Evolutionary conservation across 768 basidiomycete species (phyloP), one percentile per base, ranked within the genome.

Genomic region (Termitomyces sp.): DNA sequence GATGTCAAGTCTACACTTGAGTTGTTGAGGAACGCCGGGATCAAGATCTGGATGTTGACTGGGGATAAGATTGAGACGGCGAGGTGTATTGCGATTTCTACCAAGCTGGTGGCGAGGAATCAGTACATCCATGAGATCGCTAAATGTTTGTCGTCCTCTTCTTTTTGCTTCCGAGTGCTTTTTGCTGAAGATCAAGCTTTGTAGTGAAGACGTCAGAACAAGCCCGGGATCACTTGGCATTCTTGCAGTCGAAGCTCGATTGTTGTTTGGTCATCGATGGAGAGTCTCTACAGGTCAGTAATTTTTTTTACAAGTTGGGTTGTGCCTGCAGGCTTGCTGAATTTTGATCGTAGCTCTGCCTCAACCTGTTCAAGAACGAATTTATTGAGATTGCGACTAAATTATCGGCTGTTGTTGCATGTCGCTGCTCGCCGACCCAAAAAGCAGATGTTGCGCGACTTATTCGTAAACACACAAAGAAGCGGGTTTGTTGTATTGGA

Each of bases 31-130:
- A 98, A 98, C 70, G 97, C 96, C 0, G 96, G 96, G 4, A 87
- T 99, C 73, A 97, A 92, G 81, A 98, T 99, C 59, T 99, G 97
- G 97, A 98, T 98, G 97, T 78, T 98, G 66, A 99, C 97, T 0
- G 96, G 97, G 1, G 97, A 99, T 73, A 99, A 98, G 77, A 93
- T 98, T 52, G 97, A 99, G 78, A 99, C 97, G 3, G 97, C 97
- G 5, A 88, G 95, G 39, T 96, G 95, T 72, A 99, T 99, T 68
- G 95, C 96, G 5, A 94, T 98, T 62, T 97, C 95, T 39, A 97
- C 93, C 7, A 98, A 98, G 70, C 77, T 98, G 53, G 97, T 98
- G 8, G 89, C 93, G 24, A 81, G 97, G 65, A 94, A 94, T 66
- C 97, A 99, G 72, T 98, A 97, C 69, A 97, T 99, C 36, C 95